Base-by-base conservation (phyloP, 208 protist genomes). In the Trypanosoma platydactyli region DNA sequence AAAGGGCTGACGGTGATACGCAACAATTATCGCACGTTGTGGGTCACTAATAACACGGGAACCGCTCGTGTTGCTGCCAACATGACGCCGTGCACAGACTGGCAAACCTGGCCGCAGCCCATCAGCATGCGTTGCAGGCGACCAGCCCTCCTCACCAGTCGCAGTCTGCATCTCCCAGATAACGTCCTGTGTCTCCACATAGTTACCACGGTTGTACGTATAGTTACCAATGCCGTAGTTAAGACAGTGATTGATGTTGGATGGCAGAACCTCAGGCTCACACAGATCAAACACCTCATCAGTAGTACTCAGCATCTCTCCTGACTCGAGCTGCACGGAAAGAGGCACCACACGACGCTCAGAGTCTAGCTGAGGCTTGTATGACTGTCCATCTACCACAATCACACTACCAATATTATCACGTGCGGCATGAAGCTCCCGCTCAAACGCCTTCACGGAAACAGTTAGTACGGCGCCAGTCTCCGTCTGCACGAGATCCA, bases 131-230 rank as follows among this genome's bases (percentile, higher is more conserved):
- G 88, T 94, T 18, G 91, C 91, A 15, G 83, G 87, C n/a, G 83
- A 88, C 88, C 91, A 96, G 12, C 91, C 91, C 64, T 96, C 91
- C 60, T 75, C 71, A 27, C 76, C 75, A 22, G 51, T 46, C 24
- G 86, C 81, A 30, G 87, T 92, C 55, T 77, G 82, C 64, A 76
- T 58, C 75, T 96, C 91, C 86, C 88, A 96, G 15, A 96, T 76
- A 2, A 65, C 60, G 56, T 96, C 91, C 66, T 96, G 91, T 25
- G 91, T 94, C 71, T 96, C 91, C 11, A 92, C 61, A 63, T 96
- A 96, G 68, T 94, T 96, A 51, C 83, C 84, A 20, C 88, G 81
- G 71, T 96, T 96, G 79, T 94, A 94, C 11, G 59, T 41, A 79
- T 95, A 95, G 46, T 85, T 74, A 38, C 48, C 68, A 64, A 94